Conservation (phyloP, 2,329 filamentous ascomycete genomes). For the Mycocentrospora acerina region DNA sequence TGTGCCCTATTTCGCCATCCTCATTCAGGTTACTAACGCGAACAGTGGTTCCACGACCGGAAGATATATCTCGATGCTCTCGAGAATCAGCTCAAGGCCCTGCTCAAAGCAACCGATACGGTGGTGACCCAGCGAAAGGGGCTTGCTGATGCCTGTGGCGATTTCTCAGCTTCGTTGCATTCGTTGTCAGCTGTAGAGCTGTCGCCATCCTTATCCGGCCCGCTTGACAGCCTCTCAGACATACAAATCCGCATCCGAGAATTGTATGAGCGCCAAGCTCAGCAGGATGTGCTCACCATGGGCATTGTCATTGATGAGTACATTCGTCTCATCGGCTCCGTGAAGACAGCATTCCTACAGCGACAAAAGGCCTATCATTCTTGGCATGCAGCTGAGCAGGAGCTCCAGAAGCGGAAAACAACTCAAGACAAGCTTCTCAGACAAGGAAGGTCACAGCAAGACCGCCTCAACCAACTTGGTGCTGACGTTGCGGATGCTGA, state of each 20-base stretch:
- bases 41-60: conserved; percentile 94
- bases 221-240: conserved; percentile 87
- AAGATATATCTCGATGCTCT: conserved; percentile 92
- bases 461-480: conserved; percentile 86
- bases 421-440: conserved; percentile 93
- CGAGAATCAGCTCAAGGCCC: conserved; percentile 83
- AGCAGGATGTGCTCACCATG: conserved; percentile 93
- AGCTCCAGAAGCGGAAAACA: conserved; percentile 84
- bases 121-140: conserved; percentile 92
- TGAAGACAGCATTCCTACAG: conserved; percentile 90
- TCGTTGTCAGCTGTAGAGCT: conserved; percentile 90
- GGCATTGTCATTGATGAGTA: conserved; percentile 99
- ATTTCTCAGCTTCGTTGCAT: conserved; percentile 92
- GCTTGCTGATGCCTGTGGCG: conserved; percentile 87
- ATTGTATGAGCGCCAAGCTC: conserved; percentile 92
- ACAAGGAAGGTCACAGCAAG: conserved; percentile 94
- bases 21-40: conserved; percentile 10
- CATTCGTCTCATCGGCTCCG: conserved; percentile 89
- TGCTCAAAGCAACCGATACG: conserved; percentile 90
- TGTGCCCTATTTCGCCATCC: conserved; percentile 38
- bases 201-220: conserved; percentile 82
- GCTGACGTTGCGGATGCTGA: conserved; percentile 96
- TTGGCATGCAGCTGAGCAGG: conserved; percentile 89
- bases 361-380: conserved; percentile 94
- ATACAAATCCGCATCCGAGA: conserved; percentile 92